These are phyloP conservation scores for Globisporangium parvum DNA, from an alignment of 352 stramenopile species.

Conservation along the genomic window DNA sequence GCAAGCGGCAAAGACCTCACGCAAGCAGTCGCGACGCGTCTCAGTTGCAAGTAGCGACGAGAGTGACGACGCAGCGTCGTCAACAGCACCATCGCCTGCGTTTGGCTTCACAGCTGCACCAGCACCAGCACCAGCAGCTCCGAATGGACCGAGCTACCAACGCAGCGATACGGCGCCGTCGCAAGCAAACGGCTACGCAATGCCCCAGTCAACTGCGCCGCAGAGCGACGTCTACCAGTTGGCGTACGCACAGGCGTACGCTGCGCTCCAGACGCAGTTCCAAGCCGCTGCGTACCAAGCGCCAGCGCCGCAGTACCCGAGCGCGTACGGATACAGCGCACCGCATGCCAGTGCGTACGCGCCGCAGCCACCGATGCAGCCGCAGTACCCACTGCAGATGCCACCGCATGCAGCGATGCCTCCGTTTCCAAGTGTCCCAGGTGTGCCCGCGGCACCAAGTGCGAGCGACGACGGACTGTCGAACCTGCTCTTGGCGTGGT, in stretches of 20 bases:
- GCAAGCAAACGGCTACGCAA: slow-evolving; percentile 2
- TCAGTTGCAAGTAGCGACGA: slow-evolving; percentile 20
- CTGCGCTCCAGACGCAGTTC: slow-evolving; percentile 53
- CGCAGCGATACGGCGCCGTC: neutral
- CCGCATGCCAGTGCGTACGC: slow-evolving; percentile 14
- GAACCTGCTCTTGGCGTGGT: slow-evolving; percentile 77
- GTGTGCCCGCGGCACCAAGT: slow-evolving; percentile 11
- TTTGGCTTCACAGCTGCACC: neutral
- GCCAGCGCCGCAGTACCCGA: slow-evolving; percentile 3
- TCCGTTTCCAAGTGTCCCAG: slow-evolving; percentile 12
- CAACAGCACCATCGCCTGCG: neutral
- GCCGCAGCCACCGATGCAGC: slow-evolving; percentile 9
- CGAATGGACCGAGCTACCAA: neutral
- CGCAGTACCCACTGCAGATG: slow-evolving; percentile 7
- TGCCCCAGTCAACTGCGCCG: neutral
- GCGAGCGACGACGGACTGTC: slow-evolving; percentile 50
- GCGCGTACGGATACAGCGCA: slow-evolving; percentile 8
- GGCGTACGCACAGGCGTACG: slow-evolving; percentile 65
- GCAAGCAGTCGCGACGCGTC: slow-evolving; percentile 19
- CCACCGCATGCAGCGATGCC: slow-evolving; percentile 10
- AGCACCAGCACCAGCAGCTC: neutral
- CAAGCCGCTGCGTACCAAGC: slow-evolving; percentile 18
- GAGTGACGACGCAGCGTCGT: slow-evolving; percentile 14
- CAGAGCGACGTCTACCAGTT: slow-evolving; percentile 47
- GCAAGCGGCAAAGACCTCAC: slow-evolving; percentile 14